Conservation (phyloP, 2,329 filamentous ascomycete species). For the Calonectria leucothoes region DNA sequence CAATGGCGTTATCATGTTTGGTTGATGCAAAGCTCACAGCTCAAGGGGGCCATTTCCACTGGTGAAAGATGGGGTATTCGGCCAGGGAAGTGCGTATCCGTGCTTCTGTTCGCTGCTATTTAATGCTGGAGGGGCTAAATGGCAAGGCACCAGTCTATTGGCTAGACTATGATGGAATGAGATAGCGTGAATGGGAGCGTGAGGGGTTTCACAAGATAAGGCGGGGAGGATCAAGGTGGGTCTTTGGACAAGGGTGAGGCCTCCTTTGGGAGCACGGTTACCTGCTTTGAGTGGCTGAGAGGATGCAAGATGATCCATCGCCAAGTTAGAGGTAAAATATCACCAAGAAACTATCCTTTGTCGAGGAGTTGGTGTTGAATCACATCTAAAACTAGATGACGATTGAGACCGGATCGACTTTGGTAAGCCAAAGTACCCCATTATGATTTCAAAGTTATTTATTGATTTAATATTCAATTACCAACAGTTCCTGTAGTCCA, state of each 20-base stretch:
- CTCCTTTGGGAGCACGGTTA: too few species aligned
- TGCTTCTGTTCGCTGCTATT: not conserved
- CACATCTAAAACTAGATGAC: not conserved
- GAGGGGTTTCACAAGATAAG: slow-evolving; percentile 8
- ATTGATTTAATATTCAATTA: too few species aligned
- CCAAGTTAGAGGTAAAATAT: not conserved
- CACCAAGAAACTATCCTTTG: not conserved
- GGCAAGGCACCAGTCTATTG: not conserved
- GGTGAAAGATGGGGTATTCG: not conserved
- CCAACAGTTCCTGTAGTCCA: too few species aligned
- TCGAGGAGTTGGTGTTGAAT: not conserved
- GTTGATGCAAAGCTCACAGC: not conserved
- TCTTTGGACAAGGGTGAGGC: not conserved
- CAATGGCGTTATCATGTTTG: not conserved
- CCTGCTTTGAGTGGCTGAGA: not conserved
- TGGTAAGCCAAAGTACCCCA: too few species aligned
- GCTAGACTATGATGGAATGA: not conserved
- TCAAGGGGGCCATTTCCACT: not conserved
- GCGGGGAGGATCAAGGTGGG: not conserved
- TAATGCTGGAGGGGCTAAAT: not conserved
- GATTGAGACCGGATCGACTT: too few species aligned
- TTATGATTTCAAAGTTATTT: too few species aligned
- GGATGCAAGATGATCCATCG: not conserved
- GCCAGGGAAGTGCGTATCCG: not conserved
- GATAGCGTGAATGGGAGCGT: slow-evolving; percentile 2